Percentiles rank a stretch among this genome's conserved stretches.
phyloP scores from a whole-genome alignment of 169 alveolate genomes.

The Theileria annulata region DNA sequence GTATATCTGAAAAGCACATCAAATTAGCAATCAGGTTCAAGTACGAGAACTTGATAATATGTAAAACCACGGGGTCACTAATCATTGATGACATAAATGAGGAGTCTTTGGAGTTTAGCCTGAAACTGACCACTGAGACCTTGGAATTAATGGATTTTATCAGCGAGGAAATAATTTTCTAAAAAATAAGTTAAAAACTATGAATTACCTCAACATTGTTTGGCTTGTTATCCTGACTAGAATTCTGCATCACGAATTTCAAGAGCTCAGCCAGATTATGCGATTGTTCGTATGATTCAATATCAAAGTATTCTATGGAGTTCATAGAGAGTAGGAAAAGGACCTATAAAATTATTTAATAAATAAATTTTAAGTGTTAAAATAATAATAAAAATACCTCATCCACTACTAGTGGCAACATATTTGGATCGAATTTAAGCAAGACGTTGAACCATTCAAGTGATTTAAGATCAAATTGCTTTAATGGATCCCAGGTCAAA shows the following conservation, averaged over 20 bases:
- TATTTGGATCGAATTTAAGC: constrained; percentile 18
- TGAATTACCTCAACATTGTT: constrained; percentile 17
- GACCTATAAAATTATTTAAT: neutral
- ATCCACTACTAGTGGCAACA: constrained; percentile 17
- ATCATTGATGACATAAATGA: neutral
- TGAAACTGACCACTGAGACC: constrained; percentile 19
- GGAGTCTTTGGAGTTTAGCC: neutral
- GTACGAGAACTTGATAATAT: constrained; percentile 22
- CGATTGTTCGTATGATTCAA: constrained; percentile 9
- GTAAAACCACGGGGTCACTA: constrained; percentile 11
- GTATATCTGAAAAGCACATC: constrained; percentile 23
- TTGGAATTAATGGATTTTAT: constrained; percentile 23
- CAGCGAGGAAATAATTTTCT: constrained; percentile 13
- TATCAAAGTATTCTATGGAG: constrained; percentile 48
- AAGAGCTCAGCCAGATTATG: constrained; percentile 9
- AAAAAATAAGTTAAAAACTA: neutral
- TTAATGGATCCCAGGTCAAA: constrained; percentile 45
- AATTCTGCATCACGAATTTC: constrained; percentile 10
- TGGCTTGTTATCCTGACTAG: constrained; percentile 1
- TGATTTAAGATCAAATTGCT: neutral
- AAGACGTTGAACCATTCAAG: constrained; percentile 46
- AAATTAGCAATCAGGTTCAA: constrained; percentile 25
- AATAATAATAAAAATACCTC: constrained; percentile 15
- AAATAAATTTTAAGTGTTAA: neutral
- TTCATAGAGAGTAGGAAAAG: constrained; percentile 26